These are phyloP conservation scores for Hypoxylon rickii DNA, from an alignment of 495 filamentous ascomycete species.

Conservation along the genomic window DNA sequence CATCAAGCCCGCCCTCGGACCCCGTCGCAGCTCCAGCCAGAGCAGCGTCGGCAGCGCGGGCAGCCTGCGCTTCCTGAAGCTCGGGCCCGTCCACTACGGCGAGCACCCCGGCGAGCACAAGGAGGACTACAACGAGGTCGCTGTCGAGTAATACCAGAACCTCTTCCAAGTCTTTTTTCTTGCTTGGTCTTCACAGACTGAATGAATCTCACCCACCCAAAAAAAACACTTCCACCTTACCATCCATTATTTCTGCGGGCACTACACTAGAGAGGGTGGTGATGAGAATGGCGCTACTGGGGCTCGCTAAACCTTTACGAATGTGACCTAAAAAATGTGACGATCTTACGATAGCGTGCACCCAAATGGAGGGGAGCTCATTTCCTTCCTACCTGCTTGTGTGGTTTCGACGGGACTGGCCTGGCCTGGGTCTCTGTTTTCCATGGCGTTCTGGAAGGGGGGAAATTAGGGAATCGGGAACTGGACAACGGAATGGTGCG, in stretches of 20 bases:
- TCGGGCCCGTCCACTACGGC: slow-evolving; percentile 56
- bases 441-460: slow-evolving; percentile 23
- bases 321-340: slow-evolving; percentile 23
- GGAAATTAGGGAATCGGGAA: neutral
- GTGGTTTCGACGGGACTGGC: neutral
- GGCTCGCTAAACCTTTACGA: slow-evolving; percentile 15
- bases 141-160: slow-evolving; percentile 43
- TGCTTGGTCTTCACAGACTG: too few relatives aligned
- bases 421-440: neutral
- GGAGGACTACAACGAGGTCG: slow-evolving; percentile 51
- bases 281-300: slow-evolving; percentile 9
- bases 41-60: slow-evolving; percentile 26
- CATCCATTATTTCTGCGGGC: neutral
- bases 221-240: neutral
- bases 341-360: slow-evolving; percentile 26
- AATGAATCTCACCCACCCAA: neutral
- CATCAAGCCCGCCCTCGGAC: slow-evolving; percentile 31
- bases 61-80: slow-evolving; percentile 52
- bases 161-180: too few relatives aligned
- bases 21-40: slow-evolving; percentile 39
- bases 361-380: slow-evolving; percentile 13
- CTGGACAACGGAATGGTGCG: neutral
- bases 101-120: slow-evolving; percentile 51
- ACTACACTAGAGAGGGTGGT: too few relatives aligned
- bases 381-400: slow-evolving; percentile 1